Percentiles rank a stretch among this genome's conserved stretches.
These are phyloP conservation scores for Cercospora zeae-maydis DNA, from an alignment of 2,329 filamentous ascomycete genomes.

Conservation along the genomic window DNA sequence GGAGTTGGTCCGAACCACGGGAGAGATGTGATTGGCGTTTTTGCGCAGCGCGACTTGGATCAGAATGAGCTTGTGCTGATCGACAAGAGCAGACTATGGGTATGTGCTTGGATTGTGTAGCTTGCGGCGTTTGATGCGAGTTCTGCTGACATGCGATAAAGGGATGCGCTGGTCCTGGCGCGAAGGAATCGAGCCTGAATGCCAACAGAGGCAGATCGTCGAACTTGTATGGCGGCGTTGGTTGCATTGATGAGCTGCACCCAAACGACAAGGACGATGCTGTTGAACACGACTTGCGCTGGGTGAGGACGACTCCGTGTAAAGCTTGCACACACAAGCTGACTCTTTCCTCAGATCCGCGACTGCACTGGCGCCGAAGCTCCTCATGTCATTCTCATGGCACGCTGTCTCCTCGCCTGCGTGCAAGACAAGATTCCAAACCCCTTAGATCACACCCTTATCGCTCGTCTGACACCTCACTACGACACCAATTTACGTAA, in stretches of 20 bases:
- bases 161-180: conserved; percentile 23
- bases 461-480: conserved; percentile 30
- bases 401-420: conserved; percentile 24
- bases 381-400: conserved; percentile 21
- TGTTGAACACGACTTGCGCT: conserved; percentile 24
- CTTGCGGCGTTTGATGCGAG: neutral
- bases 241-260: conserved; percentile 26
- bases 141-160: neutral
- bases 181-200: neutral
- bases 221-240: conserved; percentile 20
- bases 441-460: conserved; percentile 29
- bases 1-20: conserved; percentile 13
- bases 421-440: conserved; percentile 19
- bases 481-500: conserved; percentile 21
- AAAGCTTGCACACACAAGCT: conserved; percentile 4
- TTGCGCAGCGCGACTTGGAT: conserved; percentile 25
- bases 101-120: conserved; percentile 15
- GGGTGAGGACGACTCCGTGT: conserved; percentile 18
- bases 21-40: conserved; percentile 30
- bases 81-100: conserved; percentile 29
- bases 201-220: neutral
- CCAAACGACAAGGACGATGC: conserved; percentile 24
- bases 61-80: conserved; percentile 20
- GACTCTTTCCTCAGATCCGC: conserved; percentile 9
- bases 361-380: conserved; percentile 5